phyloP scores from a whole-genome alignment of 192 early-diverging fungal genomes.

The Blastocladiella britannica region DNA sequence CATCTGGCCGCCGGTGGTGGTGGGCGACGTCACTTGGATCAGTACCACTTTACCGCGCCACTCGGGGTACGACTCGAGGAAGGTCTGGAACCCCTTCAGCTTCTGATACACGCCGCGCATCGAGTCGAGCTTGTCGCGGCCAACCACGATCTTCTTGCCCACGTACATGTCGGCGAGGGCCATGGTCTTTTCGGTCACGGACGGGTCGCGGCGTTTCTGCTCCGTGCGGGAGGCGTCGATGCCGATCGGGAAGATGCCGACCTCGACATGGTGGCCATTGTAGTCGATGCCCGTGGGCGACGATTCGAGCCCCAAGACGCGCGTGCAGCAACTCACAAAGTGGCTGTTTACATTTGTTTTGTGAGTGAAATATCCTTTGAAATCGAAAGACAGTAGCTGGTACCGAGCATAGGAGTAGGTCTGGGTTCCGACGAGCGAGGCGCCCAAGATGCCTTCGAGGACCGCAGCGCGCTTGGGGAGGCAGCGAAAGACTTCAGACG shows the following conservation, averaged over 20 bases:
- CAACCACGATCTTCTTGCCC: slow-evolving; percentile 82
- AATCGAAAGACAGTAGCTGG: slow-evolving; percentile 1
- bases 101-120: slow-evolving; percentile 90
- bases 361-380: neutral
- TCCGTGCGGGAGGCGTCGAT: slow-evolving; percentile 67
- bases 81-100: slow-evolving; percentile 81
- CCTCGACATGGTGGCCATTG: slow-evolving; percentile 46
- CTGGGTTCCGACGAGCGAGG: slow-evolving; percentile 91
- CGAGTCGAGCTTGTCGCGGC: slow-evolving; percentile 86
- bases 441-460: slow-evolving; percentile 66
- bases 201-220: slow-evolving; percentile 23
- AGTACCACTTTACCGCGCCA: slow-evolving; percentile 78
- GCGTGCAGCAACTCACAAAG: slow-evolving; percentile 78
- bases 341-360: slow-evolving; percentile 30
- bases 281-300: slow-evolving; percentile 75
- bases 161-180: slow-evolving; percentile 60
- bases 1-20: slow-evolving; percentile 39
- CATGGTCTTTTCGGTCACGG: slow-evolving; percentile 57
- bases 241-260: slow-evolving; percentile 93
- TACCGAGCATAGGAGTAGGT: slow-evolving; percentile 82
- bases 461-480: slow-evolving; percentile 55
- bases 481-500: slow-evolving; percentile 35
- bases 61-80: slow-evolving; percentile 73
- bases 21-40: slow-evolving; percentile 87
- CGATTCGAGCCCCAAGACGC: slow-evolving; percentile 80